Evolutionary conservation across 371 early-diverging fungal species (phyloP), one percentile per base, ranked within the genome.

Genomic region (Zopfochytrium polystomum): DNA sequence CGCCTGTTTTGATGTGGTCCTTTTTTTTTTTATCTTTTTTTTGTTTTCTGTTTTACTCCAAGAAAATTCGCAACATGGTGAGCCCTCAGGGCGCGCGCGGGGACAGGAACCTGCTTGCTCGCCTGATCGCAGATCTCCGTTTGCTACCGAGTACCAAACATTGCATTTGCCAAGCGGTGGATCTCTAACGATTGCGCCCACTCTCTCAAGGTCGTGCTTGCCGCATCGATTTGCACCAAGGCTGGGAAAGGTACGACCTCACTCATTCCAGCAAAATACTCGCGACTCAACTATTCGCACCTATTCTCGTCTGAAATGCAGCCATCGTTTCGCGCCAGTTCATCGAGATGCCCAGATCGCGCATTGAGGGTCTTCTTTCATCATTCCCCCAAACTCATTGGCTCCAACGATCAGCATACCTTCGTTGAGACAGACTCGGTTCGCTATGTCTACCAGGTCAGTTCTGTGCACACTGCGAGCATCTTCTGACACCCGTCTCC

Each of bases 251-350:
- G 95, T 94, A 81, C 30, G 66, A 58, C 11, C n/a, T n/a, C n/a
- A 22, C n/a, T 44, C 22, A 13, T 9, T 38, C 52, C 20, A 18
- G 52, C n/a, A 15, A 49, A 15, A 15, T 18, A 13, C 29, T 31
- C 4, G 31, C 18, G 33, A 3, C 45, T 62, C 31, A 7, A 57
- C 52, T 42, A 25, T 48, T 2, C 9, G 33, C 15, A 18, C 49
- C 23, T 55, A 2, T 26, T 29, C n/a, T 38, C 46, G 42, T 6
- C 35, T 54, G 20, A 31, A 42, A 3, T 53, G 22, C 73, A 96
- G 96, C 91, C 60, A 81, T 97, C 60, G 85, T 95, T 61, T 95
- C 96, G 61, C 90, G 96, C 46, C 96, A 97, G 79, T 96, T 95
- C 74, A 85, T 91, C 38, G 96, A 94, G 67, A 93, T 96, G 90